Evolutionary conservation across 139 green algal genomes (phyloP).

Genomic region (Chlorella sp.): DNA sequence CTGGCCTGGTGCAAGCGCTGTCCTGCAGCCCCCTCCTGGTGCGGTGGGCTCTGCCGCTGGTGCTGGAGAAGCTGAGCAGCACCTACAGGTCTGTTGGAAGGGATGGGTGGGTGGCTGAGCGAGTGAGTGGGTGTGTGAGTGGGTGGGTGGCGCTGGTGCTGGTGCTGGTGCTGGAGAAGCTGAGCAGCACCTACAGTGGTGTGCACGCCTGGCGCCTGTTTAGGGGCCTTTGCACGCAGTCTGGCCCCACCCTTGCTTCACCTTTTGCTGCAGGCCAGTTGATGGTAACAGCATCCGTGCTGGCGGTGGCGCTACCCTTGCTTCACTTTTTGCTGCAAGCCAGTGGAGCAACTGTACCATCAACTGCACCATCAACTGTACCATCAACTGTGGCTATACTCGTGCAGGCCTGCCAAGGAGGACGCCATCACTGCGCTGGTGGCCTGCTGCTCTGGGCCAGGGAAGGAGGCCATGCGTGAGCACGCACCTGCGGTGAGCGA

Average conservation of each 20-base stretch:
- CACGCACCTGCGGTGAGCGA: conserved; percentile 19
- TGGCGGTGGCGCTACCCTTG: neutral
- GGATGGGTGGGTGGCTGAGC: neutral
- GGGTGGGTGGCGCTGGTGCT: neutral
- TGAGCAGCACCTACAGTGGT: neutral
- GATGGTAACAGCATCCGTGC: neutral
- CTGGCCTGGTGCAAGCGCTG: conserved; percentile 10
- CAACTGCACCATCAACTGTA: neutral
- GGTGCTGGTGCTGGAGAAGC: neutral
- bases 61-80: conserved; percentile 36
- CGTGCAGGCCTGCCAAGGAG: conserved; percentile 25
- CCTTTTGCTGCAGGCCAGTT: neutral
- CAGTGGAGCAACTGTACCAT: no score
- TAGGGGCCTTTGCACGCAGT: neutral
- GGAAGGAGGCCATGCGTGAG: conserved; percentile 14
- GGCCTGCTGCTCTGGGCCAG: conserved; percentile 20
- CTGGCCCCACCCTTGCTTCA: no score
- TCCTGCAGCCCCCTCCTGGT: conserved; percentile 23
- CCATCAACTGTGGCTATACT: neutral
- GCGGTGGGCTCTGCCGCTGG: conserved; percentile 24
- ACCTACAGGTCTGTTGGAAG: conserved; percentile 20
- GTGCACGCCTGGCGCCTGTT: neutral
- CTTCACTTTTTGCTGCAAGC: neutral
- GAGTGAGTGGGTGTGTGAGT: neutral
- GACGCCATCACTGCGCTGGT: conserved; percentile 19